These are phyloP conservation scores for Talaromyces marneffei DNA, from an alignment of 2,329 filamentous ascomycete genomes.

Conservation along the genomic window DNA sequence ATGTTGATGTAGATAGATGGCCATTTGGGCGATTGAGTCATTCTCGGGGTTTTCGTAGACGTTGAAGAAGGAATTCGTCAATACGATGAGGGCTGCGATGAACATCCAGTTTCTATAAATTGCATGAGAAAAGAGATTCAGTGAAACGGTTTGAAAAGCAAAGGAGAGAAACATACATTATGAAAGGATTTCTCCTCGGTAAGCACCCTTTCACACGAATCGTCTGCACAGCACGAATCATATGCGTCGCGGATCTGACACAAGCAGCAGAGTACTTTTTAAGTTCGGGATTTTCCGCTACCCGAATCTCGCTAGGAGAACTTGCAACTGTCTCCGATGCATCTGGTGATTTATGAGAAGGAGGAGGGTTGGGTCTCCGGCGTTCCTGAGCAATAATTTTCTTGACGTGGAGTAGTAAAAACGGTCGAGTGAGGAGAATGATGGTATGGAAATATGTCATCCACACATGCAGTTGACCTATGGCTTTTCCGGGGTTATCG, in stretches of 20 bases:
- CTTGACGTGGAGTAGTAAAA: constrained; percentile 30
- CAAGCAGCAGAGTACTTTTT: constrained; percentile 46
- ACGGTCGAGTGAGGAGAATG: constrained; percentile 58
- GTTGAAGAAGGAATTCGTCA: constrained; percentile 53
- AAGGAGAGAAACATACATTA: constrained; percentile 45
- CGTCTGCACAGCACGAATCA: constrained; percentile 44
- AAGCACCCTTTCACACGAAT: constrained; percentile 44
- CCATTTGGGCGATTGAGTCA: constrained; percentile 39
- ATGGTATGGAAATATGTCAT: constrained; percentile 59
- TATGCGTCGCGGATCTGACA: constrained; percentile 47
- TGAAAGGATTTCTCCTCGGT: constrained; percentile 50
- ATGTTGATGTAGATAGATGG: constrained; percentile 47
- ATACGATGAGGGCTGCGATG: constrained; percentile 48
- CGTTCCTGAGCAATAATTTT: constrained; percentile 16
- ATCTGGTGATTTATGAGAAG: constrained; percentile 1
- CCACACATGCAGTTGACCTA: constrained; percentile 58
- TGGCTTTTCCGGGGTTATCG: constrained; percentile 44
- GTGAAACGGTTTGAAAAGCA: neutral
- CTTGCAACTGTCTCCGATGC: constrained; percentile 15
- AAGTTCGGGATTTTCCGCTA: constrained; percentile 16
- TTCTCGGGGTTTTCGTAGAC: constrained; percentile 46
- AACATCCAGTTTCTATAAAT: constrained; percentile 51
- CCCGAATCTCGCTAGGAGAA: constrained; percentile 16
- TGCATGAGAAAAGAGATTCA: neutral
- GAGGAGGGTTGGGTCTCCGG: neutral